Conservation (phyloP, 768 basidiomycete species). For the Lactarius hatsudake region DNA sequence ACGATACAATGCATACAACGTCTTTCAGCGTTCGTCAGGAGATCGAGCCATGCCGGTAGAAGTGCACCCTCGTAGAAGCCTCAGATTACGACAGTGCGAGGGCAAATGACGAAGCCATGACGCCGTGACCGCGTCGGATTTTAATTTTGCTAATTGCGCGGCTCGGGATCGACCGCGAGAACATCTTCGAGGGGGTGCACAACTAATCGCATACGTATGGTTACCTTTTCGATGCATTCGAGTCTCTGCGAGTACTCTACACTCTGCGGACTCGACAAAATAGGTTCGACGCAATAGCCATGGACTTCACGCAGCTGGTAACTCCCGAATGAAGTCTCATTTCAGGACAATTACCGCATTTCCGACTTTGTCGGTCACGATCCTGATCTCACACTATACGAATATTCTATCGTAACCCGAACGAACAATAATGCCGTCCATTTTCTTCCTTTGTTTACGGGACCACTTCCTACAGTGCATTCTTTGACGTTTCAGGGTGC, state of each 20-base stretch:
- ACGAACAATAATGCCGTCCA: neutral
- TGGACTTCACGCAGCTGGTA: no score
- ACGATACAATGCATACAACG: slow-evolving; percentile 19
- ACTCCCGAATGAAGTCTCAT: neutral
- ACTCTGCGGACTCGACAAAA: no score
- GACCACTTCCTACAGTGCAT: slow-evolving; percentile 2
- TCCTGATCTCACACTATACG: neutral
- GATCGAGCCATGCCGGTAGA: slow-evolving; percentile 48
- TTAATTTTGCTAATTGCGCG: neutral
- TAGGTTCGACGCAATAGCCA: no score
- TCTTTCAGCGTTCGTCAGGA: slow-evolving; percentile 31
- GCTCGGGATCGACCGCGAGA: neutral
- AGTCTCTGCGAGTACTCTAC: no score
- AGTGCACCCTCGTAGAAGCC: slow-evolving; percentile 57
- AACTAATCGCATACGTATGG: no score
- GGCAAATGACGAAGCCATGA: neutral
- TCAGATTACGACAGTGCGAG: slow-evolving; percentile 20
- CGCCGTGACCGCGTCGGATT: no score
- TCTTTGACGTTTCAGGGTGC: neutral
- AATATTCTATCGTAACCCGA: neutral
- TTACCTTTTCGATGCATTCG: no score
- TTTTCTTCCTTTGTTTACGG: neutral
- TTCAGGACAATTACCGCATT: slow-evolving; percentile 3
- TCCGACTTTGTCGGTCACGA: slow-evolving; percentile 6
- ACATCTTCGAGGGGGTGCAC: no score